Base-by-base conservation (phyloP, 2,329 filamentous ascomycete species). In the Hypoxylon sp. region DNA sequence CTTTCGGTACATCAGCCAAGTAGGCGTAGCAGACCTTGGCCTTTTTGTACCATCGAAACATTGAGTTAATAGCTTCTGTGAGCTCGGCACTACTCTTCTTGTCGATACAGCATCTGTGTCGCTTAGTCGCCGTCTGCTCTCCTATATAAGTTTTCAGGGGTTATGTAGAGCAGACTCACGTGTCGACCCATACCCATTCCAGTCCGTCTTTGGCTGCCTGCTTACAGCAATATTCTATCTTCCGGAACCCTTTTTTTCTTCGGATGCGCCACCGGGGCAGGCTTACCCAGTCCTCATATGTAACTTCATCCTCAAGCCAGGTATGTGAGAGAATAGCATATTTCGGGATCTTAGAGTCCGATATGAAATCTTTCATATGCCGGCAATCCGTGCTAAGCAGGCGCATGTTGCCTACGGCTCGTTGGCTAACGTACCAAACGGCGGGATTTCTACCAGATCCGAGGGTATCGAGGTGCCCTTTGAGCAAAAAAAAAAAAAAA, bases 321-420 rank as follows among this genome's bases (percentile, higher is more conserved):
- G 71, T 75, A 42, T 75, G 73, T 2, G 74, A 75, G 11, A 75
- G 69, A 19, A 75, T 73, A 19, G 72, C 72, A 54, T 75, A 74
- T n/a, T n/a, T n/a, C 19, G 65, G 57, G 6, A 21, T 21, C 7
- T 44, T 17, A 0, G 6, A 5, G 11, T 44, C 19, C 21, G 39
- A 44, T 44, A 44, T 44, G 39, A 44, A 44, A 3, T 44, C 17
- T 3, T 11, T 21, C 6, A 44, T 44, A 4, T 44, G 17, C 17
- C 17, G 3, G 17, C 39, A 17, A 4, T 21, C 17, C 17, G 39
- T 10, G 17, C 15, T 19, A 44, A 44, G n/a, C 2, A 44, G 39
- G 5, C 17, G 39, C 39, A 44, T 44, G 3, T 44, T 44, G 39
- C 17, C 17, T 11, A 44, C 39, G 6, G 17, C 1, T 21, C 39